Evolutionary conservation across 257 asterid species (phyloP).

Genomic region (Primulina eburnea): DNA sequence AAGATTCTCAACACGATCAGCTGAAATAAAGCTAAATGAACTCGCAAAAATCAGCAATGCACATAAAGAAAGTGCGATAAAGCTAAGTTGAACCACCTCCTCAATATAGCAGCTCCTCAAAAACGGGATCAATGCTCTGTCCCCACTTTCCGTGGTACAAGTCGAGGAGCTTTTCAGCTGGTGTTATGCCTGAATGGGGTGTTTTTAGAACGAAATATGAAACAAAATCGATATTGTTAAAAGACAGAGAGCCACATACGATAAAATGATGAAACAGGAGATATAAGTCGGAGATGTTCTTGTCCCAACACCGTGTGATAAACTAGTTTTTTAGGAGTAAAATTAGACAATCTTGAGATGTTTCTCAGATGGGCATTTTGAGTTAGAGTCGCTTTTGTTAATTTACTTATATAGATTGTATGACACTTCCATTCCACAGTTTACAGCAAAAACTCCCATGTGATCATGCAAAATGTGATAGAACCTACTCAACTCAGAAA

Average conservation of each 20-base stretch:
- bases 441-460: not conserved
- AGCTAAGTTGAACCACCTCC: constrained; percentile 12
- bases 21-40: not conserved
- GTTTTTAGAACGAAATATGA: constrained; percentile 10
- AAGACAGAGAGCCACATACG: not conserved
- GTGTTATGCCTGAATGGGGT: constrained; percentile 63
- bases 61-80: not conserved
- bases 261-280: not conserved
- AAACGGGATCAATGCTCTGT: constrained; percentile 74
- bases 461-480: not conserved
- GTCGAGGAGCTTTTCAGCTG: constrained; percentile 88
- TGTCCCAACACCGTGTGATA: not conserved
- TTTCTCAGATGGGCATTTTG: not conserved
- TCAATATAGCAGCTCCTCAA: constrained; percentile 83
- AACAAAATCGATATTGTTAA: not conserved
- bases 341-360: not conserved
- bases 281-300: not conserved
- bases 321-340: no score
- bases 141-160: constrained; percentile 94
- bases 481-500: not conserved
- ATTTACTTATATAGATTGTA: no score
- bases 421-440: no score
- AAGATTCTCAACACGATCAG: not conserved
- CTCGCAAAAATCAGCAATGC: not conserved
- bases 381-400: no score